Evolutionary conservation across 306 rosid species (phyloP), one percentile per base, ranked within the genome.

Genomic region (Datisca glomerata): DNA sequence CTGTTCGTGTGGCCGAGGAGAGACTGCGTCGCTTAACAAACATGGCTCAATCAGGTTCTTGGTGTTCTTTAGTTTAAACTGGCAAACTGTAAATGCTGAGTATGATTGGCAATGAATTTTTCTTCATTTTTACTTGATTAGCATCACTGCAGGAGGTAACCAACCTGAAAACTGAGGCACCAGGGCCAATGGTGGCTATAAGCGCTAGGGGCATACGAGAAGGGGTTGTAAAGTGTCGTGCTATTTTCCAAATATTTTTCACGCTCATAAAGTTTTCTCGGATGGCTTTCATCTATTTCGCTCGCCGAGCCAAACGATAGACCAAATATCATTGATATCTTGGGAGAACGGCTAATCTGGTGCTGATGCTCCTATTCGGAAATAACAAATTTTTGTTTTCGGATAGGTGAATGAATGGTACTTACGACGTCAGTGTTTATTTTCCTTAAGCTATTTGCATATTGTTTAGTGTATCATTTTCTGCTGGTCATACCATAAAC

Each of bases 171-270:
- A 34, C 41, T 57, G 51, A 67, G 66, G 24, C 62, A 6, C 51
- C 68, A 43, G 85, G 44, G 49, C 93, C 79, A 20, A 50, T 18
- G 14, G 57, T 74, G 23, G 94, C 86, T 40, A 79, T 48, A 76
- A 53, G 69, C 0, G 91, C 67, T 19, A 80, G 79, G 48, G 75
- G 60, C 11, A 21, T 75, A 39, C 72, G 70, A 52, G 86, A 80
- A 58, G 84, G 84, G 25, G 64, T 89, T 42, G 79, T 77, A 50
- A 66, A 68, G 63, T 74, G 95, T 28, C 98, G 91, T 63, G 50
- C 79, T 35, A 32, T 78, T 8, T 51, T 79, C 66, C 76, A 70
- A 52, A 65, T 80, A 56, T 66, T 80, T 64, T 64, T 89, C 56
- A 57, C 87, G 1, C 24, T 83, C 29, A 28, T 74, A 50, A 45